phyloP scores from a whole-genome alignment of 2,329 filamentous ascomycete genomes.

The Tothia fuscella region DNA sequence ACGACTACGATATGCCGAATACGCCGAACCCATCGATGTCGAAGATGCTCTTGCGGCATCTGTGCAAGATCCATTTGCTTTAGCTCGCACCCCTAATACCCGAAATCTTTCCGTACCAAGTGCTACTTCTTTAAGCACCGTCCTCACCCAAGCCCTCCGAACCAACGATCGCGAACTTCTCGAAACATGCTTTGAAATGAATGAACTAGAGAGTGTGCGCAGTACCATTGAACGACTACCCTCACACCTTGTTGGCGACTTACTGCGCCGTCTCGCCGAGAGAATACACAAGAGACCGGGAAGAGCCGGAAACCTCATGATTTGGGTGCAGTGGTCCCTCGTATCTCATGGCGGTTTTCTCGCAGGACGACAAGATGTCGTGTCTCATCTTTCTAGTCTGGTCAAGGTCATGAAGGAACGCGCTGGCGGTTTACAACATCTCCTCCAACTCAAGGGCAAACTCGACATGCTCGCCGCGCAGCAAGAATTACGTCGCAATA shows the following conservation, averaged over 20 bases:
- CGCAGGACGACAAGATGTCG: conserved; percentile 71
- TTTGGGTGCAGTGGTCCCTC: conserved; percentile 93
- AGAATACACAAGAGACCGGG: conserved; percentile 79
- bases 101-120: not conserved
- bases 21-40: conserved; percentile 66
- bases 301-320: conserved; percentile 77
- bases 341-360: conserved; percentile 86
- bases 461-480: conserved; percentile 89
- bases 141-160: conserved; percentile 84
- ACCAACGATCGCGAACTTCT: conserved; percentile 85
- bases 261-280: conserved; percentile 77
- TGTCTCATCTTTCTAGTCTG: conserved; percentile 64
- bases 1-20: conserved; percentile 52
- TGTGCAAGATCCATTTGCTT: conserved; percentile 21
- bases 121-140: conserved; percentile 70
- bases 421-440: conserved; percentile 65
- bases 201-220: conserved; percentile 64
- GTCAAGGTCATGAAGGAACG: conserved; percentile 82
- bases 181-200: conserved; percentile 80
- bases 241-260: conserved; percentile 63
- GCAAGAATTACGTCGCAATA: conserved; percentile 47
- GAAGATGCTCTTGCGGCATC: conserved; percentile 40
- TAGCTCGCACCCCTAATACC: not conserved
- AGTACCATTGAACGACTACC: conserved; percentile 85
- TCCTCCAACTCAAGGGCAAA: conserved; percentile 86